Base-by-base conservation (phyloP, 2,329 filamentous ascomycete genomes). In the Phialocephala sp. region DNA sequence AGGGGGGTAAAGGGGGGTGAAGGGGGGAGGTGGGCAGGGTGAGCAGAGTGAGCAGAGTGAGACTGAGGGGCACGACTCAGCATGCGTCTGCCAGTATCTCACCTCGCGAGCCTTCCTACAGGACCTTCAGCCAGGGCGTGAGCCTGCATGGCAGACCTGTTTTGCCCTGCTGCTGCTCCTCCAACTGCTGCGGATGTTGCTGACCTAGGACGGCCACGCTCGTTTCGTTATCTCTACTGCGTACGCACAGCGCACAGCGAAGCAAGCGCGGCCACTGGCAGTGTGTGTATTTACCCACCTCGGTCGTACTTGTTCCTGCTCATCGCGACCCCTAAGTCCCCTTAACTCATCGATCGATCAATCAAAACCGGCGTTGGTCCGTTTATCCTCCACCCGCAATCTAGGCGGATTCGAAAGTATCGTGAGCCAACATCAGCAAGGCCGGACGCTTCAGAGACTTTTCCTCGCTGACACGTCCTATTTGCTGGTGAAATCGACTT, bases 241-340 rank as follows among this genome's bases (percentile, higher is more conserved):
- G 57, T 18, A 27, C 54, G 45, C 9, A 54, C 50, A 12, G n/a
- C 12, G 8, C 45, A 8, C n/a, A n/a, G n/a, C n/a, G n/a, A n/a
- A n/a, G n/a, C n/a, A n/a, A n/a, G n/a, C 20, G 8, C 45, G 9
- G n/a, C 8, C 45, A 22, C 45, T 22, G 20, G n/a, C n/a, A 22
- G 4, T 32, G 27, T 3, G 27, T 32, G 27, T 32, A 32, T 47
- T 60, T 52, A 62, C 50, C 59, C 63, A 64, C 59, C 60, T 69
- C 67, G 67, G 64, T 59, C 64, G 57, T 66, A 65, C 61, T 69
- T 57, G 47, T 67, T 55, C 59, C 60, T 32, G 35, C 24, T 45
- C 59, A 45, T 18, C 5, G 24, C 22, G 15, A 22, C 20, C n/a
- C 45, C n/a, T 50, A 12, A n/a, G n/a, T 22, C 9, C 20, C n/a